A percentile compares a stretch with the other conserved stretches of the same genome.
Conservation (phyloP, 345 rosid genomes). For the Murraya koenigii region DNA sequence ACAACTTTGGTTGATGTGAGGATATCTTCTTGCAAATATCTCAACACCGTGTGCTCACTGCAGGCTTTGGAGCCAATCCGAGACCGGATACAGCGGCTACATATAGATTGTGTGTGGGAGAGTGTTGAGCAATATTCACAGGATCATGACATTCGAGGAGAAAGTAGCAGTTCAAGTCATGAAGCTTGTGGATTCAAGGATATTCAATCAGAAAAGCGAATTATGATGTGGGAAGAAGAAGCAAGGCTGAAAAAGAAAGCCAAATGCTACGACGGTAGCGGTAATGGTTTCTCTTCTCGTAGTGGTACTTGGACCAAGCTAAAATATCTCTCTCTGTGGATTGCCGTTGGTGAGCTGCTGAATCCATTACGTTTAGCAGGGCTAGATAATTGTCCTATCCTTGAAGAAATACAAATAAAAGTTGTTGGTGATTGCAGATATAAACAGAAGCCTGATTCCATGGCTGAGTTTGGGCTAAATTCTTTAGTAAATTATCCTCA, state of each 20-base stretch:
- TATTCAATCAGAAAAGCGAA: background rate
- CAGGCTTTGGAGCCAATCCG: slow-evolving; percentile 63
- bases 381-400: slow-evolving; percentile 67
- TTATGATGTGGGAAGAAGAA: background rate
- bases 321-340: slow-evolving; percentile 70
- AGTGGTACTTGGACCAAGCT: slow-evolving; percentile 64
- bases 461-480: slow-evolving; percentile 61
- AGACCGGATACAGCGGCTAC: slow-evolving; percentile 59
- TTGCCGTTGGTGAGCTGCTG: slow-evolving; percentile 62
- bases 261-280: slow-evolving; percentile 37
- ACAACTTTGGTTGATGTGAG: slow-evolving; percentile 63
- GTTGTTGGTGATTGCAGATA: slow-evolving; percentile 84
- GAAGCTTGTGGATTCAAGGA: background rate
- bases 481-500: slow-evolving; percentile 52
- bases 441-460: slow-evolving; percentile 38
- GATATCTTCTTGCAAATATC: slow-evolving; percentile 68
- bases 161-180: slow-evolving; percentile 5
- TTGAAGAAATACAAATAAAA: slow-evolving; percentile 74
- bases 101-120: slow-evolving; percentile 85
- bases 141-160: slow-evolving; percentile 4
- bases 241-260: slow-evolving; percentile 43
- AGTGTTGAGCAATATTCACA: slow-evolving; percentile 20
- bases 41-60: slow-evolving; percentile 46
- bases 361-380: slow-evolving; percentile 57
- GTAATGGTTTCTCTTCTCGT: slow-evolving; percentile 29